Conservation (phyloP, 306 rosid species). For the Neltuma alba region DNA sequence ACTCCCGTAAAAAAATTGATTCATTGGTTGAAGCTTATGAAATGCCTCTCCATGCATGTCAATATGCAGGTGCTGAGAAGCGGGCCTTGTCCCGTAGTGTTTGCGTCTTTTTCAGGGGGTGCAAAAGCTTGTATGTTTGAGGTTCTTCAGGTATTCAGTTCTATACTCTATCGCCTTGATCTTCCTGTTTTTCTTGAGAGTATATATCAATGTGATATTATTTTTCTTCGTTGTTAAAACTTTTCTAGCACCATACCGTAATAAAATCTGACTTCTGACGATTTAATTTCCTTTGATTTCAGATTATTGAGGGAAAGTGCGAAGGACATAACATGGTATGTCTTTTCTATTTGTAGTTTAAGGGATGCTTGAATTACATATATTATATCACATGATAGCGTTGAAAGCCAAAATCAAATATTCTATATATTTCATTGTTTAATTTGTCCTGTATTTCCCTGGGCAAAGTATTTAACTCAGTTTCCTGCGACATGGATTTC, state of each 20-base stretch:
- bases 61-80: conserved; percentile 68
- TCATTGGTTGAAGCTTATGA: conserved; percentile 14
- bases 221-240: not conserved
- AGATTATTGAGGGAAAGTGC: conserved; percentile 71
- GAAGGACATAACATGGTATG: conserved; percentile 73
- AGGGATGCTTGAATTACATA: conserved; percentile 22
- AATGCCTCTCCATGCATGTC: conserved; percentile 20
- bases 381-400: conserved; percentile 7
- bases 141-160: conserved; percentile 80
- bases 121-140: conserved; percentile 83
- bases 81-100: conserved; percentile 82
- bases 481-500: not conserved
- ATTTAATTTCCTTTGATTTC: conserved; percentile 43
- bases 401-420: conserved; percentile 5
- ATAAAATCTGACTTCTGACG: conserved; percentile 14
- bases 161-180: not conserved
- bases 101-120: conserved; percentile 93
- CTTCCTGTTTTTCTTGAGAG: not conserved
- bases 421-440: not conserved
- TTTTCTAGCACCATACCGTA: conserved; percentile 12
- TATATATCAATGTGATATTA: not conserved
- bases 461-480: not conserved
- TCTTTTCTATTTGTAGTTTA: conserved; percentile 35
- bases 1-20: conserved; percentile 21
- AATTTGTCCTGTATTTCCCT: not conserved